Percentiles rank a stretch among this genome's conserved stretches.
These are phyloP conservation scores for Acmispon strigosus DNA, from an alignment of 306 rosid genomes.

Conservation along the genomic window DNA sequence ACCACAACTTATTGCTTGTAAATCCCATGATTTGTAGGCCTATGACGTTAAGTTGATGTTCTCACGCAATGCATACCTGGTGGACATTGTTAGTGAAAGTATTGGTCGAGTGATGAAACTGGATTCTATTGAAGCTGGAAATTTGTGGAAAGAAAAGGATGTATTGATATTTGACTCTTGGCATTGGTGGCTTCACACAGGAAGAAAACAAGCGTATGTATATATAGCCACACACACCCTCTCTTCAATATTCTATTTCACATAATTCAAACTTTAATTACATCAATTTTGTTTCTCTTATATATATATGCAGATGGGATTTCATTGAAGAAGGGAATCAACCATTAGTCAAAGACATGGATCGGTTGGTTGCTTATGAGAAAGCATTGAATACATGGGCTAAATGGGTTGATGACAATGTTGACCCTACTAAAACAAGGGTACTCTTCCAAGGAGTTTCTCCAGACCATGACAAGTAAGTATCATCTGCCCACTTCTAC, in stretches of 20 bases:
- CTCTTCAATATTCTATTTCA: not conserved
- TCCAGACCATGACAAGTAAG: constrained; percentile 64
- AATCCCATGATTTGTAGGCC: constrained; percentile 13
- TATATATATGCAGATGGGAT: constrained; percentile 55
- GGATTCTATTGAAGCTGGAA: constrained; percentile 27
- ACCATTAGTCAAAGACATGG: constrained; percentile 39
- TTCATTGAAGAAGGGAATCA: constrained; percentile 37
- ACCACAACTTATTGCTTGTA: not conserved
- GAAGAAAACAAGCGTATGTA: constrained; percentile 44
- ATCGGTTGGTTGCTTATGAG: constrained; percentile 65
- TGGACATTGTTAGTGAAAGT: constrained; percentile 22
- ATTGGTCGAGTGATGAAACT: constrained; percentile 35
- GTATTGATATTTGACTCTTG: constrained; percentile 45
- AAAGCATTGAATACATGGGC: constrained; percentile 76
- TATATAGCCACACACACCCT: not conserved
- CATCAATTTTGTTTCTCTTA: not conserved
- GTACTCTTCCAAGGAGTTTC: constrained; percentile 81
- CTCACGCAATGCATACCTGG: constrained; percentile 37
- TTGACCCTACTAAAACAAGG: constrained; percentile 36
- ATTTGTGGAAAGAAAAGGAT: constrained; percentile 33
- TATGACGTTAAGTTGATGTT: constrained; percentile 35
- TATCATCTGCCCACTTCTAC: no score
- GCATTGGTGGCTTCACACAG: constrained; percentile 64
- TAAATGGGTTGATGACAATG: constrained; percentile 49
- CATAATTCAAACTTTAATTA: not conserved